A percentile compares a stretch with the other conserved stretches of the same genome.
Evolutionary conservation across 2,329 filamentous ascomycete species (phyloP).

Genomic region (Ceratocystis cacaofunesta): DNA sequence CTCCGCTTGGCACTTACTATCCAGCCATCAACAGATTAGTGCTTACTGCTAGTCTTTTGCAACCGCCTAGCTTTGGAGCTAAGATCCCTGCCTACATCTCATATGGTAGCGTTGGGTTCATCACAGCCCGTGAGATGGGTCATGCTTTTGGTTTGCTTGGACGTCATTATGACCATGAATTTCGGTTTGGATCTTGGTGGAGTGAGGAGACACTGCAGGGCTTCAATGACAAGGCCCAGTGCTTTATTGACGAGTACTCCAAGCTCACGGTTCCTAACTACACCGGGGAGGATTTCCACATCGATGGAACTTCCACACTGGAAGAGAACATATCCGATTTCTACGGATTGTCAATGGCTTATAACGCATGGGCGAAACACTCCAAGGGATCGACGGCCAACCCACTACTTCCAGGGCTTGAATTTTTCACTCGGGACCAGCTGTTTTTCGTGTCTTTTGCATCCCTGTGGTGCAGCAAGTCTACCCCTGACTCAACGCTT

Average conservation of each 20-base stretch:
- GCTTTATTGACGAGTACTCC: conserved; percentile 51
- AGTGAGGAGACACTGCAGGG: conserved; percentile 40
- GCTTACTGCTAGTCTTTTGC: conserved; percentile 56
- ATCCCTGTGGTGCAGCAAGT: conserved; percentile 54
- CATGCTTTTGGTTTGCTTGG: conserved; percentile 57
- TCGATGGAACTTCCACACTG: conserved; percentile 48
- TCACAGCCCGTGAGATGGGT: conserved; percentile 54
- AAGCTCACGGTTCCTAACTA: conserved; percentile 28
- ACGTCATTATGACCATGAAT: conserved; percentile 48
- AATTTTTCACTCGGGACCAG: conserved; percentile 49
- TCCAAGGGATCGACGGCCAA: conserved; percentile 34
- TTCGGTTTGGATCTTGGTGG: conserved; percentile 55
- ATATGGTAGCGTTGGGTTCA: conserved; percentile 52
- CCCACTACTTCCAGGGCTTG: conserved; percentile 43
- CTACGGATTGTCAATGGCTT: conserved; percentile 48
- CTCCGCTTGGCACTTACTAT: conserved; percentile 53
- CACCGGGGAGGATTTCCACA: conserved; percentile 24
- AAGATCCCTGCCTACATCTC: conserved; percentile 48
- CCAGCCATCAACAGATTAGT: conserved; percentile 51
- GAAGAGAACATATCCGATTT: conserved; percentile 61
- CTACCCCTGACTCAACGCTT: conserved; percentile 9
- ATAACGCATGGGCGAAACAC: conserved; percentile 48
- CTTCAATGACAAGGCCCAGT: conserved; percentile 45
- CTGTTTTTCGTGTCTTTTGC: conserved; percentile 53
- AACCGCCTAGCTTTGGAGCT: conserved; percentile 50